Conservation (phyloP, 106 monocot species). For the Dioscorea alata region DNA sequence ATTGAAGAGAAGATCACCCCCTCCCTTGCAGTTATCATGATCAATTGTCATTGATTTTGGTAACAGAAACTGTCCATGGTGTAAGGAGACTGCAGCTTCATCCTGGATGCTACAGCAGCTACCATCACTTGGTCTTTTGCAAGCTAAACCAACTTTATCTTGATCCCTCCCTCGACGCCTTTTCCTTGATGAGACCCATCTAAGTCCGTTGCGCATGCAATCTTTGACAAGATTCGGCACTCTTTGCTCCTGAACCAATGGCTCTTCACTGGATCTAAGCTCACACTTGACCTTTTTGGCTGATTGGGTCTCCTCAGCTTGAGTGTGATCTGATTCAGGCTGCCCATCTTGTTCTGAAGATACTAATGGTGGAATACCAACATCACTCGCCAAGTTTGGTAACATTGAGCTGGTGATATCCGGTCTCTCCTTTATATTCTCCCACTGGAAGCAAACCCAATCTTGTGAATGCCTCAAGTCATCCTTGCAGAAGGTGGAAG, state of each 20-base stretch:
- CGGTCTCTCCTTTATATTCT: slow-evolving; percentile 23
- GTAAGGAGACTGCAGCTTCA: neutral
- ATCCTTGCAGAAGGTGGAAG: slow-evolving; percentile 20
- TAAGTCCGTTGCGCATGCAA: slow-evolving; percentile 9
- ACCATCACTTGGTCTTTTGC: slow-evolving; percentile 1
- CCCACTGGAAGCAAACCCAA: slow-evolving; percentile 42
- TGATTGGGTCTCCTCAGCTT: neutral
- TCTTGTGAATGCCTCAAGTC: slow-evolving; percentile 51
- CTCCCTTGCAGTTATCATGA: slow-evolving; percentile 40
- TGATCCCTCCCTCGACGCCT: slow-evolving; percentile 12
- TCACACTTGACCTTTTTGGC: neutral
- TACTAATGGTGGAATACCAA: neutral
- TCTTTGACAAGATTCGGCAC: slow-evolving; percentile 10
- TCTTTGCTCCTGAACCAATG: neutral
- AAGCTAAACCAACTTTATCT: neutral
- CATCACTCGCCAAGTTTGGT: neutral
- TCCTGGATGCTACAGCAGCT: slow-evolving; percentile 13
- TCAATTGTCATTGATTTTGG: slow-evolving; percentile 26
- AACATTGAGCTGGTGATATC: slow-evolving; percentile 24
- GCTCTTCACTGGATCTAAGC: neutral
- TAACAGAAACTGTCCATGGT: slow-evolving; percentile 8
- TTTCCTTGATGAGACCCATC: slow-evolving; percentile 35
- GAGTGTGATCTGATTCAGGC: neutral
- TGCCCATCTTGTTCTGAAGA: neutral
- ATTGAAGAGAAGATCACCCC: slow-evolving; percentile 30